phyloP scores from a whole-genome alignment of 2,329 filamentous ascomycete genomes.

The Coniochaeta sp. region DNA sequence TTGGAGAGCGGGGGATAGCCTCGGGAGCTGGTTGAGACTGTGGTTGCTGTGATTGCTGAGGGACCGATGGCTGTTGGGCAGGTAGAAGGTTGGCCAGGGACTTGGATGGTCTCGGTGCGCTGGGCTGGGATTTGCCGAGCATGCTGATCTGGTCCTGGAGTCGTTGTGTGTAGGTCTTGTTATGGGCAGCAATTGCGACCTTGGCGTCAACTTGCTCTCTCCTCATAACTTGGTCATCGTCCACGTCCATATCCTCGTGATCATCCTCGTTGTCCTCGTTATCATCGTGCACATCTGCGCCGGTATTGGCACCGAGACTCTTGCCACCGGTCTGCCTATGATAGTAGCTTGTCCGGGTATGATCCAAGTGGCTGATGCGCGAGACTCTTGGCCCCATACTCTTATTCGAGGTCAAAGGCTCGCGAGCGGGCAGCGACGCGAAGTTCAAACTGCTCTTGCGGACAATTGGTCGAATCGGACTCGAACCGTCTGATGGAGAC shows the following conservation, averaged over 20 bases:
- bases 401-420: constrained; percentile 78
- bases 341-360: constrained; percentile 65
- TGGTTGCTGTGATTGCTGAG: constrained; percentile 18
- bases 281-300: constrained; percentile 26
- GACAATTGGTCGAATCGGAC: constrained; percentile 66
- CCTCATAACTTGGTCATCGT: constrained; percentile 24
- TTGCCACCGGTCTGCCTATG: constrained; percentile 66
- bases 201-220: constrained; percentile 38
- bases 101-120: constrained; percentile 38
- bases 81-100: constrained; percentile 31
- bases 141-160: constrained; percentile 87
- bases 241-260: constrained; percentile 44
- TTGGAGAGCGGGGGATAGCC: constrained; percentile 18
- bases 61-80: constrained; percentile 19
- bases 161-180: constrained; percentile 87
- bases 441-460: constrained; percentile 95
- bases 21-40: constrained; percentile 13
- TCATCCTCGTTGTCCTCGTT: constrained; percentile 39
- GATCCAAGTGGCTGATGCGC: constrained; percentile 71
- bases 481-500: constrained; percentile 63
- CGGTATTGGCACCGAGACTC: constrained; percentile 48
- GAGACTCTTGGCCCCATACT: constrained; percentile 69
- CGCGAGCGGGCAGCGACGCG: constrained; percentile 82
- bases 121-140: constrained; percentile 51
- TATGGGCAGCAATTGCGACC: constrained; percentile 51